Evolutionary conservation across 1,139 yeast species (phyloP).

Genomic region (Yamadazyma jaroonii): DNA sequence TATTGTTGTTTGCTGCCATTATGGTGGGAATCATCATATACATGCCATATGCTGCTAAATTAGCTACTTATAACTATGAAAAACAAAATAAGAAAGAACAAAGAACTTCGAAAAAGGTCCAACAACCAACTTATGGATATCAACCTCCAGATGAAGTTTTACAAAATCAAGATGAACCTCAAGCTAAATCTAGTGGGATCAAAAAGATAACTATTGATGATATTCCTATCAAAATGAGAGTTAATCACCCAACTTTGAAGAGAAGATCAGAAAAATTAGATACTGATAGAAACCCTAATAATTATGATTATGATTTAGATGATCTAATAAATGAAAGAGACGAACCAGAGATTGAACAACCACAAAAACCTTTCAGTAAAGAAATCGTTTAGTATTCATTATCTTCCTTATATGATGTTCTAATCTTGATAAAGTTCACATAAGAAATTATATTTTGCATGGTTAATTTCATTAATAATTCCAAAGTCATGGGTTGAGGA

Average conservation of each 20-base stretch:
- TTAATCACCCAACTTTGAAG: conserved; percentile 20
- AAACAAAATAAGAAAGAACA: conserved; percentile 6
- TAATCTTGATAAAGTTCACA: background rate
- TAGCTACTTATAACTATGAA: conserved; percentile 22
- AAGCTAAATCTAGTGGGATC: conserved; percentile 28
- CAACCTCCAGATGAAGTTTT: conserved; percentile 40
- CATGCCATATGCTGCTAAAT: conserved; percentile 40
- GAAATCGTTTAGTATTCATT: background rate
- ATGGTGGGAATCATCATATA: conserved; percentile 29
- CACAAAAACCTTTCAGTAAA: conserved; percentile 1
- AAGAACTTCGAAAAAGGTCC: background rate
- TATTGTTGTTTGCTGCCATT: conserved; percentile 23
- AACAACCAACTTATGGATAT: conserved; percentile 17
- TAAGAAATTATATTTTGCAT: conserved; percentile 1
- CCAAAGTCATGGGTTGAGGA: background rate
- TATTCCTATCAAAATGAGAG: conserved; percentile 35
- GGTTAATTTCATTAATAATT: background rate
- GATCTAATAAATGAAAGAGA: conserved; percentile 29
- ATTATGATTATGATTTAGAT: conserved; percentile 30
- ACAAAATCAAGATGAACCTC: conserved; percentile 10
- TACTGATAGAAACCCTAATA: conserved; percentile 34
- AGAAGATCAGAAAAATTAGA: conserved; percentile 32
- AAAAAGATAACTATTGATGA: conserved; percentile 36
- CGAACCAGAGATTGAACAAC: conserved; percentile 8
- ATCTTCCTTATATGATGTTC: background rate